phyloP scores from a whole-genome alignment of 257 asterid species.

The Scutellaria galericulata region DNA sequence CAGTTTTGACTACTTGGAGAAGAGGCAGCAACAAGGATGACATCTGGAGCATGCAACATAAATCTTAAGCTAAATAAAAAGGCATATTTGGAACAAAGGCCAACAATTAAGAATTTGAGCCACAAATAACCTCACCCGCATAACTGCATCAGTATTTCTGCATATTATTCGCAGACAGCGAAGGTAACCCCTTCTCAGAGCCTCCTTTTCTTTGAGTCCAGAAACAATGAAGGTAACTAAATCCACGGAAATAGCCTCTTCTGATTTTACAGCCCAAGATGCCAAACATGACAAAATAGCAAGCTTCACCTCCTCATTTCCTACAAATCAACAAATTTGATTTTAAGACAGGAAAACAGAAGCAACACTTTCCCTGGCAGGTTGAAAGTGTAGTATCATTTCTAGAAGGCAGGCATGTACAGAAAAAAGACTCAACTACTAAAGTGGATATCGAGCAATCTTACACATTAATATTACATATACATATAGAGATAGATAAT shows the following conservation, averaged over 20 bases:
- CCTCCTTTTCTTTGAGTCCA: slow-evolving; percentile 95
- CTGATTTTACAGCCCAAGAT: slow-evolving; percentile 81
- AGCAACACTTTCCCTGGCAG: slow-evolving; percentile 16
- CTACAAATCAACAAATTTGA: slow-evolving; percentile 51
- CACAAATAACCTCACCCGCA: slow-evolving; percentile 50
- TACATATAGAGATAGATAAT: slow-evolving; percentile 25
- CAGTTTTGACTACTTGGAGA: slow-evolving; percentile 90
- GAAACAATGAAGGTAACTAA: slow-evolving; percentile 62
- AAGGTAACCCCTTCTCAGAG: slow-evolving; percentile 85
- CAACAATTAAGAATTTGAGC: slow-evolving; percentile 16
- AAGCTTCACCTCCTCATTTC: slow-evolving; percentile 96
- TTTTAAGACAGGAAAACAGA: slow-evolving; percentile 12
- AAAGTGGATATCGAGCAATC: slow-evolving; percentile 16
- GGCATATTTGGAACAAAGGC: slow-evolving; percentile 21
- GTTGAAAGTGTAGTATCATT: slow-evolving; percentile 31
- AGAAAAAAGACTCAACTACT: slow-evolving; percentile 16
- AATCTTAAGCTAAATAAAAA: slow-evolving; percentile 26
- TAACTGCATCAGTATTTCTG: slow-evolving; percentile 73
- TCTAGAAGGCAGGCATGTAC: slow-evolving; percentile 15
- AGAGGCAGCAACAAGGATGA: slow-evolving; percentile 79
- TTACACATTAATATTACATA: slow-evolving; percentile 24
- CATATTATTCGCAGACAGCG: slow-evolving; percentile 76
- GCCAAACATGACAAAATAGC: slow-evolving; percentile 81
- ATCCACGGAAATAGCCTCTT: slow-evolving; percentile 63
- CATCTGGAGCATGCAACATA: slow-evolving; percentile 53